Conservation (phyloP, 108 stramenopile genomes). For the Craspedostauros australis region DNA sequence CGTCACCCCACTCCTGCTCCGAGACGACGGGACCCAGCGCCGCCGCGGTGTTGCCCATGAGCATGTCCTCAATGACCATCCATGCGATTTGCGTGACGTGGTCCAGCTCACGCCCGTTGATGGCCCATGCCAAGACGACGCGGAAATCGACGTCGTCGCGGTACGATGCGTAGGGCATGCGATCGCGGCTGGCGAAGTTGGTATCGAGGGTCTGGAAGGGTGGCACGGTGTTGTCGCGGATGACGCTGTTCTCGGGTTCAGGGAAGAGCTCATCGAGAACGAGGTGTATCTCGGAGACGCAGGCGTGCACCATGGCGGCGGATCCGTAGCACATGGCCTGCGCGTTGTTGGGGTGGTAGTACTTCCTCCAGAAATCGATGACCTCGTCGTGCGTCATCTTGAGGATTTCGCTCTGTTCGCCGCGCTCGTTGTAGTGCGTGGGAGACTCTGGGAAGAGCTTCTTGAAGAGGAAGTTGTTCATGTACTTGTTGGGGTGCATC, state of each 20-base stretch:
- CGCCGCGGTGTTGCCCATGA: constrained; percentile 67
- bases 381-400: constrained; percentile 75
- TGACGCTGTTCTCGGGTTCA: neutral
- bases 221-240: neutral
- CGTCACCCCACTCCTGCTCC: constrained; percentile 40
- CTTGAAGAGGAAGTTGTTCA: constrained; percentile 60
- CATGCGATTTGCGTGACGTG: constrained; percentile 69
- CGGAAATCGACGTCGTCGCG: constrained; percentile 44
- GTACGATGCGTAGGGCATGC: constrained; percentile 38
- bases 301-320: constrained; percentile 63
- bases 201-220: neutral
- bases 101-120: constrained; percentile 70
- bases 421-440: constrained; percentile 79
- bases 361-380: constrained; percentile 73
- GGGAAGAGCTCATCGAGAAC: neutral
- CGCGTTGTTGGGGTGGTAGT: constrained; percentile 93
- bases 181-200: neutral
- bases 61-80: constrained; percentile 66
- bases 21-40: constrained; percentile 41
- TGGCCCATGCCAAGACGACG: constrained; percentile 77
- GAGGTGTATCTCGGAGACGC: constrained; percentile 51
- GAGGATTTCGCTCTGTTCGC: constrained; percentile 85
- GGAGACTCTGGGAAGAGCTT: constrained; percentile 84
- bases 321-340: constrained; percentile 90
- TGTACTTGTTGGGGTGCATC: constrained; percentile 70